Evolutionary conservation across 257 asterid genomes (phyloP).

Genomic region (Mitragyna speciosa): DNA sequence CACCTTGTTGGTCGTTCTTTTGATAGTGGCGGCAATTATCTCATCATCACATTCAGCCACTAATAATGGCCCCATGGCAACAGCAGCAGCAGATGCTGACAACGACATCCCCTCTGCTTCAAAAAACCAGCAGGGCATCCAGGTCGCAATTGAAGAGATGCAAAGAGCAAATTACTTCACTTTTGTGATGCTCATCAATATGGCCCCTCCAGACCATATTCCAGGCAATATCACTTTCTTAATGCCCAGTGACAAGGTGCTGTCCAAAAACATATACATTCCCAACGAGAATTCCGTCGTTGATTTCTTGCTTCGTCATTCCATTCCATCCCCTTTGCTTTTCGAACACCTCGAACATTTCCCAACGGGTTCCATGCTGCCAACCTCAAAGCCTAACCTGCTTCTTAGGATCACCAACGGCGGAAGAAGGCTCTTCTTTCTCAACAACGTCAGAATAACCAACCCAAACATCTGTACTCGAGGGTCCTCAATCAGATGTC

Average conservation of each 20-base stretch:
- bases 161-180: slow-evolving; percentile 70
- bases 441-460: slow-evolving; percentile 50
- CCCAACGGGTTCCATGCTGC: slow-evolving; percentile 65
- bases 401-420: slow-evolving; percentile 46
- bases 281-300: slow-evolving; percentile 25
- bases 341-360: slow-evolving; percentile 54
- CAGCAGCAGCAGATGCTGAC: slow-evolving; percentile 21
- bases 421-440: slow-evolving; percentile 52
- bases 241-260: slow-evolving; percentile 66
- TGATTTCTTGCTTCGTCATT: slow-evolving; percentile 68
- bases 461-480: slow-evolving; percentile 67
- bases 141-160: slow-evolving; percentile 60
- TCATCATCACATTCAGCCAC: background rate
- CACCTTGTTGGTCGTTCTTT: slow-evolving; percentile 6
- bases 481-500: slow-evolving; percentile 61
- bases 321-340: slow-evolving; percentile 63
- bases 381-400: slow-evolving; percentile 53
- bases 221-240: slow-evolving; percentile 54
- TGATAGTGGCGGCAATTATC: background rate
- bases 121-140: slow-evolving; percentile 23
- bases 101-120: background rate
- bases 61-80: background rate
- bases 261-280: slow-evolving; percentile 33
- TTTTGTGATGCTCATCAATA: slow-evolving; percentile 62
- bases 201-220: slow-evolving; percentile 51